phyloP scores from a whole-genome alignment of 371 early-diverging fungal genomes.

The Fennellomyces sp. region DNA sequence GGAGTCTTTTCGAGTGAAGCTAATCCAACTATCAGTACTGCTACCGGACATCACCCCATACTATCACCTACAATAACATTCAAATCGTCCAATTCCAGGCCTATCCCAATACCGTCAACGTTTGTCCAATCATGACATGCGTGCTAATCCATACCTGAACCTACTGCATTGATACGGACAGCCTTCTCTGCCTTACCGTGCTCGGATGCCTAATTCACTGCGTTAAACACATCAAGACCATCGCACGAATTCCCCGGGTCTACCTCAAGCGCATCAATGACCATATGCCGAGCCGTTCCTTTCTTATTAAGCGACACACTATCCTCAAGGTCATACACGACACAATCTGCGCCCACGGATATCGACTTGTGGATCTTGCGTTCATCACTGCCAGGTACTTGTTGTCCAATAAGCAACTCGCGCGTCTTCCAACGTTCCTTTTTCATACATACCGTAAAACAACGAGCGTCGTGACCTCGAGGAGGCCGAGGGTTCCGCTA shows the following conservation, averaged over 20 bases:
- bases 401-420: background rate
- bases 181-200: constrained; percentile 77
- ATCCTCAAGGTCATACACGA: constrained; percentile 93
- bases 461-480: constrained; percentile 46
- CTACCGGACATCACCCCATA: too few relatives aligned
- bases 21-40: too few relatives aligned
- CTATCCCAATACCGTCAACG: constrained; percentile 19
- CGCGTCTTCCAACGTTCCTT: background rate
- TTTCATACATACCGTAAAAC: constrained; percentile 40
- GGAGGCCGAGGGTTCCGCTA: background rate
- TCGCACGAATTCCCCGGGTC: too few relatives aligned
- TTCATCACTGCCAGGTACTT: constrained; percentile 89
- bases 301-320: constrained; percentile 85
- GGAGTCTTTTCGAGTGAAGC: constrained; percentile 72
- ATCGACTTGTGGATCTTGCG: constrained; percentile 84
- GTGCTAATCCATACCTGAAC: constrained; percentile 62
- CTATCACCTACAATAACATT: constrained; percentile 77
- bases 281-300: constrained; percentile 74
- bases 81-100: constrained; percentile 81
- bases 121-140: background rate
- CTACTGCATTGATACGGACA: constrained; percentile 87
- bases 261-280: constrained; percentile 77
- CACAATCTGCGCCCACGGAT: constrained; percentile 71
- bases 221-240: background rate
- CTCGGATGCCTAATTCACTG: constrained; percentile 66